Evolutionary conservation across 805 yeast species (phyloP), one percentile per base, ranked within the genome.

Genomic region (Ogataea pini): DNA sequence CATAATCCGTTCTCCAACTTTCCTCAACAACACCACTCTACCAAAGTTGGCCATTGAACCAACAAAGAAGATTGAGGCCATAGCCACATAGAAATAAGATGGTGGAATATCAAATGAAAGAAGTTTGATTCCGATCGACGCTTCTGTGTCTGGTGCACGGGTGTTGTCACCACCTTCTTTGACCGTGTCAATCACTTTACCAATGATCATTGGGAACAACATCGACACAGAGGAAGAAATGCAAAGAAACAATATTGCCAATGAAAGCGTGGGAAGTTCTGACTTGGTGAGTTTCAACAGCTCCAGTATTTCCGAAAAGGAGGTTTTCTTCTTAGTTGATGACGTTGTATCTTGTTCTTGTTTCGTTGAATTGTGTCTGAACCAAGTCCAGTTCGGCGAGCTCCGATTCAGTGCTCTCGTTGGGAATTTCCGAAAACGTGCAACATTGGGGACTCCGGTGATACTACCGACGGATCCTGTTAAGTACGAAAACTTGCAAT

Each of bases 1-100:
- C 51, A 91, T 96, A 31, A 92, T 72, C 52, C 87, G 77, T 66
- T 92, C 98, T 45, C 97, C 97, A 10, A 87, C 86, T 2, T 83
- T 73, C 55, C 91, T 78, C 61, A 92, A 71, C 12, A 88, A 68
- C 33, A 86, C 76, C n/a, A 86, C 79, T 57, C 98, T 77, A 7
- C 91, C 90, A 58, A 83, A 85, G 60, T 91, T 89, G 7, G 96
- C 88, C 13, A 77, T 40, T 0, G 95, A 86, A 1, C 97, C 97
- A 9, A 82, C 58, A 0, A 82, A 60, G 60, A 92, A 89, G 1
- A 90, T 69, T 2, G 74, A 75, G 12, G 80, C 80, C 39, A 89
- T 68, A 0, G 78, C 81, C 0, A 73, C 58, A 60, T 85, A 85
- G 64, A 92, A 92, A 37, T 79, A 77, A n/a, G 69, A 58, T 45